These are phyloP conservation scores for Linderina pennispora DNA, from an alignment of 192 early-diverging fungal genomes.

Conservation along the genomic window DNA sequence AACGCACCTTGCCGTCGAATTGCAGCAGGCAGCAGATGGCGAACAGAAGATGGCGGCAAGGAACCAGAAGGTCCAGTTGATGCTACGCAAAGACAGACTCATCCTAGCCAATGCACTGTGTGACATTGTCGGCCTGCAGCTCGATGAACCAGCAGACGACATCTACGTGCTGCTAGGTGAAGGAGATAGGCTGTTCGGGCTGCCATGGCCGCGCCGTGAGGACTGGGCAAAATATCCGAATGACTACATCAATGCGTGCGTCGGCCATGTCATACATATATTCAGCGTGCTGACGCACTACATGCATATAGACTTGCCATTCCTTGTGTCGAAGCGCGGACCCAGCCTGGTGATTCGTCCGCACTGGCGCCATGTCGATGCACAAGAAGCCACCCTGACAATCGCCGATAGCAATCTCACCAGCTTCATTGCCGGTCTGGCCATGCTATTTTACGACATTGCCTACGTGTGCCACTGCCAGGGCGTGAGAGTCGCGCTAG, in stretches of 20 bases:
- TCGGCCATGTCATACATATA: constrained; percentile 33
- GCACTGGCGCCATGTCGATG: constrained; percentile 29
- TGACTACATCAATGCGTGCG: constrained; percentile 46
- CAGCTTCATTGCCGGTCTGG: constrained; percentile 34
- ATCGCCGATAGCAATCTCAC: constrained; percentile 13
- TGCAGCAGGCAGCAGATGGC: constrained; percentile 1
- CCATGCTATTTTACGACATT: constrained; percentile 39
- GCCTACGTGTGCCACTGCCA: constrained; percentile 31
- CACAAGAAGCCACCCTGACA: constrained; percentile 26
- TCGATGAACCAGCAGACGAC: constrained; percentile 8
- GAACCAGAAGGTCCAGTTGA: constrained; percentile 1
- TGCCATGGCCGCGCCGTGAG: constrained; percentile 40
- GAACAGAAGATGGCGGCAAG: constrained; percentile 3
- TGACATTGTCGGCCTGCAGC: constrained; percentile 36
- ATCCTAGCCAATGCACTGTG: constrained; percentile 32
- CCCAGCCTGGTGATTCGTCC: constrained; percentile 30
- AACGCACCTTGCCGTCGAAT: background rate
- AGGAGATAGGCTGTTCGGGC: constrained; percentile 25
- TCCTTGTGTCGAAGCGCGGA: constrained; percentile 29
- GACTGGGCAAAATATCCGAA: constrained; percentile 43
- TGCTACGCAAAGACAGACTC: constrained; percentile 23
- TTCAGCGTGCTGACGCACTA: constrained; percentile 42
- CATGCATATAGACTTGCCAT: constrained; percentile 31
- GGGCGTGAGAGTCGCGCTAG: constrained; percentile 25
- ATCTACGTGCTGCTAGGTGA: constrained; percentile 21